Base-by-base conservation (phyloP, 345 rosid species). In the Dipteronia dyeriana region DNA sequence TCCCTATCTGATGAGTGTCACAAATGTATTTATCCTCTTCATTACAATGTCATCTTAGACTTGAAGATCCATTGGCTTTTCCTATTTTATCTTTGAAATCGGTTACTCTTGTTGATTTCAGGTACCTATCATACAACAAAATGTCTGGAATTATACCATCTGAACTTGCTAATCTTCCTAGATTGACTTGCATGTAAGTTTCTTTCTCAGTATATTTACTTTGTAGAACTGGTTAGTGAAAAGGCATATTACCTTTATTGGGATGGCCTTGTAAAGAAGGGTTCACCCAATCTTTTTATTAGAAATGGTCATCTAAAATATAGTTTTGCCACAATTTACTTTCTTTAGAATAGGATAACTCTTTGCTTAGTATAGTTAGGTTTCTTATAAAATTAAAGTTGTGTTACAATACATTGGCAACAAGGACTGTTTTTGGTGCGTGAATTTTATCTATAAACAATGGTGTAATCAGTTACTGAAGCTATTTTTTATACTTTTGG, bases 71-170 rank as follows among this genome's bases (percentile, higher is more conserved):
- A 8, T 65, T 68, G 34, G 8, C 17, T 59, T 76, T 38, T 38
- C 80, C 25, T 41, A 20, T 23, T 61, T 25, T 53, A 45, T 38
- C 62, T 54, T 19, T 60, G 53, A 68, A 51, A 75, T 45, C 43
- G 47, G 57, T 72, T 78, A 47, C 31, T 66, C 66, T 69, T 69
- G 54, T 67, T 67, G 51, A 34, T 77, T 41, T 59, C 80, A 93
- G 97, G 87, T 87, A 86, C 68, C 82, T 90, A 56, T 93, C 97
- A 17, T 74, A 79, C 83, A 91, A 91, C 82, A 93, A 88, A 73
- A 83, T 93, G 92, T 71, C 88, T 62, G 93, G 96, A 75, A 73
- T 79, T 60, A 81, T 91, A 82, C 94, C 96, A 11, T 65, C 88
- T 71, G 91, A 68, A 70, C 85, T 93, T 65, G 90, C 94, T 79